These are phyloP conservation scores for Fusarium chuoi DNA, from an alignment of 2,329 filamentous ascomycete genomes.

Conservation along the genomic window DNA sequence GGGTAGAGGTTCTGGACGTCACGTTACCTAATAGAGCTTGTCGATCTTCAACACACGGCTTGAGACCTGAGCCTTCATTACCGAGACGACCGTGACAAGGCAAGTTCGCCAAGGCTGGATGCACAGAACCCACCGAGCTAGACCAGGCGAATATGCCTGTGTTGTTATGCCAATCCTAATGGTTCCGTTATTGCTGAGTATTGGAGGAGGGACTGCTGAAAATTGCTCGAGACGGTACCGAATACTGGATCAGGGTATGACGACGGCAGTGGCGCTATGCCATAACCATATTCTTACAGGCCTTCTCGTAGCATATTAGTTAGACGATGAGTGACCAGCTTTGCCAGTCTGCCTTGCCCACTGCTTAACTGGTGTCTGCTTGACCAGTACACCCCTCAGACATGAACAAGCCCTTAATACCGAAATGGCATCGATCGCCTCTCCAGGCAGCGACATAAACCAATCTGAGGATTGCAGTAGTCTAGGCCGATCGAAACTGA, in stretches of 20 bases:
- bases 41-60: conserved; percentile 20
- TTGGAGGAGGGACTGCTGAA: conserved; percentile 9
- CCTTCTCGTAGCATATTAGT: neutral
- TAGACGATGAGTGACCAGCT: conserved; percentile 7
- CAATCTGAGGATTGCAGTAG: conserved; percentile 22
- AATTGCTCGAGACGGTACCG: neutral
- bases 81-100: neutral
- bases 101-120: neutral
- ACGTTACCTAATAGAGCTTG: conserved; percentile 17
- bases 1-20: conserved; percentile 7
- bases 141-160: neutral
- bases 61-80: conserved; percentile 1
- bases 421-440: conserved; percentile 33
- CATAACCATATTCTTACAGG: neutral
- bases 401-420: conserved; percentile 24
- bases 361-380: neutral
- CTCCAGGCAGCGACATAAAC: conserved; percentile 34
- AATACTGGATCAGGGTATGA: conserved; percentile 2
- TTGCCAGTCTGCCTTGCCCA: conserved; percentile 17
- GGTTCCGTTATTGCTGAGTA: conserved; percentile 4
- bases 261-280: neutral
- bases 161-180: neutral
- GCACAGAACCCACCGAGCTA: neutral
- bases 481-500: conserved; percentile 19
- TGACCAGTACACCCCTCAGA: conserved; percentile 5